These are phyloP conservation scores for Takakia lepidozioides DNA, from an alignment of 225 moss, liverwort and hornwort genomes.

Conservation along the genomic window DNA sequence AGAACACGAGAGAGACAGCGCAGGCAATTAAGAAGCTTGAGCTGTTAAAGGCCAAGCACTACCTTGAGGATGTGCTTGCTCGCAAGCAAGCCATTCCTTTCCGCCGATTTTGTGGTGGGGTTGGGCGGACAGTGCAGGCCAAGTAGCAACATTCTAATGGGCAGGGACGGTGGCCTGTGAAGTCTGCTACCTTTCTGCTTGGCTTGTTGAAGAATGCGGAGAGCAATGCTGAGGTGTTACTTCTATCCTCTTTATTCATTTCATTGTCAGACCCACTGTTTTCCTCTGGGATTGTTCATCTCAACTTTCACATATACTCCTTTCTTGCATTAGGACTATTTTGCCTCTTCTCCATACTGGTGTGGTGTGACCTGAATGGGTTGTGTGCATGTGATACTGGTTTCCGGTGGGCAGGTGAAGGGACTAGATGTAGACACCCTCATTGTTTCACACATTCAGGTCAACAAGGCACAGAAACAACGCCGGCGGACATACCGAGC, in stretches of 20 bases:
- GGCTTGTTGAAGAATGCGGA: slow-evolving; percentile 12
- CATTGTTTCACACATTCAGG: slow-evolving; percentile 56
- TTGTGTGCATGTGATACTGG: neutral
- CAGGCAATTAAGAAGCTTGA: slow-evolving; percentile 51
- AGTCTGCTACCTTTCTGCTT: slow-evolving; percentile 7
- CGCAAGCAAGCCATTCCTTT: slow-evolving; percentile 40
- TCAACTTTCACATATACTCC: no score
- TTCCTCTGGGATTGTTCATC: no score
- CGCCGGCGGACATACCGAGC: slow-evolving; percentile 54
- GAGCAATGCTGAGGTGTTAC: slow-evolving; percentile 23
- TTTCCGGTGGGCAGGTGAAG: slow-evolving; percentile 22
- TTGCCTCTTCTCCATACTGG: no score
- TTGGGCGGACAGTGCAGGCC: no score
- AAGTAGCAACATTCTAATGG: no score
- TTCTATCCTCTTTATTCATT: no score
- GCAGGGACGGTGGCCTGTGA: no score
- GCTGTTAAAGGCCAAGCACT: slow-evolving; percentile 51
- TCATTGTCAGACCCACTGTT: no score
- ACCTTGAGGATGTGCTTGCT: slow-evolving; percentile 30
- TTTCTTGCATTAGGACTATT: no score
- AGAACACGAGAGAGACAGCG: slow-evolving; percentile 55
- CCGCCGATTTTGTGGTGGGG: no score
- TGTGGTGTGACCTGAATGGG: no score
- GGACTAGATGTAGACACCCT: slow-evolving; percentile 59
- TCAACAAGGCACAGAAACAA: no score